Base-by-base conservation (phyloP, 768 basidiomycete genomes). In the Tephrocybe rancida region DNA sequence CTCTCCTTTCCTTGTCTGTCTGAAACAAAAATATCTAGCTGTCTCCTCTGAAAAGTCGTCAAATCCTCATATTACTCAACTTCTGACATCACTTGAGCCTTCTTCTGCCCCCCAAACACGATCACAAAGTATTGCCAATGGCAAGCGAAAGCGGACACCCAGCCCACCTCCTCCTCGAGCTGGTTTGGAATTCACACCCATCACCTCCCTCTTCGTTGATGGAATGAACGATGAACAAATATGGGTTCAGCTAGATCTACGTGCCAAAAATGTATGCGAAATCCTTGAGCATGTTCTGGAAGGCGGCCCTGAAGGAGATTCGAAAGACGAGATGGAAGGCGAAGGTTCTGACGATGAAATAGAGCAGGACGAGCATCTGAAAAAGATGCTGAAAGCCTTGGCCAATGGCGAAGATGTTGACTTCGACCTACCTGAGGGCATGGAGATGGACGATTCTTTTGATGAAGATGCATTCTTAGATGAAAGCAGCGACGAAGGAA, bases 171-270 rank as follows among this genome's bases (percentile, higher is more conserved):
- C 67, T 30, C 63, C 67, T 26, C 69, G 65, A 39, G 43, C 65
- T 3, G 49, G 68, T 10, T 74, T 86, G 45, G 64, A 74, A 46
- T 72, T 72, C 22, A 97, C 96, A 0, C 95, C 95, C 5, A 69
- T 98, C 2, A 74, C 83, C 6, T 82, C 81, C 30, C 80, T 99
- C 18, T 90, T 85, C 54, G 75, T 86, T 11, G 84, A 92, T 19
- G 87, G 81, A 16, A 87, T 97, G 83, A 88, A 86, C 60, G 79
- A 83, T 21, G 90, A 92, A 52, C 95, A 96, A 67, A 75, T 98
- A 24, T 99, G 96, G 96, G 87, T 87, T 35, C 96, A 99, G 72
- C 69, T 98, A 50, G 96, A 98, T 64, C 74, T 99, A 49, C 77
- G 92, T 39, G 76, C 86, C 14, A 80, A 84, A 56, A 80, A 79